phyloP scores from a whole-genome alignment of 2,329 filamentous ascomycete genomes.

The Coniella lustricola region DNA sequence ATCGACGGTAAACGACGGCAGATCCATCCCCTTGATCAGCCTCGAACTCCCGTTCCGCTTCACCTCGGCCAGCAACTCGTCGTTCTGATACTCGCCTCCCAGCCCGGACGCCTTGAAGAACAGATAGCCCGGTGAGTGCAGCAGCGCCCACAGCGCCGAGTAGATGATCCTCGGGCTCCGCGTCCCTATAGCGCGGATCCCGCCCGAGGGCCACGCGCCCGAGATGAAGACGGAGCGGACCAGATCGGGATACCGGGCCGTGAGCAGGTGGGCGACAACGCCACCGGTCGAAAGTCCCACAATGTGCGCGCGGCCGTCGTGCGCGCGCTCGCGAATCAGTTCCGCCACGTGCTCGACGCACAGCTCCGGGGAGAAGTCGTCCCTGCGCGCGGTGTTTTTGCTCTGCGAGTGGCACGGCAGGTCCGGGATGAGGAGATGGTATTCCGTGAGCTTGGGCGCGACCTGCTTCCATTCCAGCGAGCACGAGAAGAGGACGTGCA shows the following conservation, averaged over 20 bases:
- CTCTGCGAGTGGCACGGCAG: slow-evolving; percentile 33
- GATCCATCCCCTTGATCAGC: slow-evolving; percentile 2
- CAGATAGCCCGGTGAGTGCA: slow-evolving; percentile 10
- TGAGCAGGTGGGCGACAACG: slow-evolving; percentile 28
- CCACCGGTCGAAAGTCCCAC: slow-evolving; percentile 35
- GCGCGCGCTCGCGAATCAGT: slow-evolving; percentile 29
- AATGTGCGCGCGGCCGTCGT: slow-evolving; percentile 30
- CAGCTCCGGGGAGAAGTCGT: slow-evolving; percentile 25
- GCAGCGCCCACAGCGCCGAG: slow-evolving; percentile 9
- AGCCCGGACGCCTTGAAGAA: slow-evolving; percentile 21
- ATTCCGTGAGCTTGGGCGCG: slow-evolving; percentile 27
- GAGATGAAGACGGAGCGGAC: slow-evolving; percentile 29
- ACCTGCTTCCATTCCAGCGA: slow-evolving; percentile 36
- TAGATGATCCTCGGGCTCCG: slow-evolving; percentile 3
- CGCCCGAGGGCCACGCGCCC: slow-evolving; percentile 24
- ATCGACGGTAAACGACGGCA: slow-evolving; percentile 22
- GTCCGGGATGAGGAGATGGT: slow-evolving; percentile 34
- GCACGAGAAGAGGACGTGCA: slow-evolving; percentile 43
- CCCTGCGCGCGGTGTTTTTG: slow-evolving; percentile 19
- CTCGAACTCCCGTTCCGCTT: slow-evolving; percentile 24
- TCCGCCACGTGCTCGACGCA: slow-evolving; percentile 27
- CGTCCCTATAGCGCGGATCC: neutral
- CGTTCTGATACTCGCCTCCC: slow-evolving; percentile 19
- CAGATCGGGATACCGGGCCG: slow-evolving; percentile 27
- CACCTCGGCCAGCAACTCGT: slow-evolving; percentile 28